Percentiles rank a stretch among this genome's conserved stretches.
Evolutionary conservation across 352 stramenopile genomes (phyloP).

Genomic region (Phytophthora nicotianae): DNA sequence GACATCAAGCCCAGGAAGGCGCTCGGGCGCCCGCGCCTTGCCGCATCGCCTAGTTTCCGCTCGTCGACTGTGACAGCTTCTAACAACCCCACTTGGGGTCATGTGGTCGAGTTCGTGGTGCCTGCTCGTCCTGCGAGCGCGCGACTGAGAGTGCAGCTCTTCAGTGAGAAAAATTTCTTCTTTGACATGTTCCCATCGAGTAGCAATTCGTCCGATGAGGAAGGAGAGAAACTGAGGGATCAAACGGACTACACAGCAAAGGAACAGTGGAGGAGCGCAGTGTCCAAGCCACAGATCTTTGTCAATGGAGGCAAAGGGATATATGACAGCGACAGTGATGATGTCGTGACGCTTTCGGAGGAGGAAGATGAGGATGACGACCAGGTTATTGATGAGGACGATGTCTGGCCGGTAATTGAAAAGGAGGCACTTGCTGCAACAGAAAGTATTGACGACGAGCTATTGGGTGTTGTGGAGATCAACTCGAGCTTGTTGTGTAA

Average conservation of each 20-base stretch:
- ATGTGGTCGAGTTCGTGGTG: conserved; percentile 48
- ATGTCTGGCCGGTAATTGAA: conserved; percentile 20
- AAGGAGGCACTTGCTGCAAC: conserved; percentile 5
- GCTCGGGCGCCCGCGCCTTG: conserved; percentile 1
- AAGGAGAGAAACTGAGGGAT: conserved; percentile 4
- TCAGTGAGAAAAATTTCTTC: conserved; percentile 81
- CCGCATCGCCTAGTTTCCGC: conserved; percentile 25
- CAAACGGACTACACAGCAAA: conserved; percentile 2
- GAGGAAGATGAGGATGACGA: conserved; percentile 47
- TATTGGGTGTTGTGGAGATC: conserved; percentile 62
- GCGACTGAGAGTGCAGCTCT: conserved; percentile 53
- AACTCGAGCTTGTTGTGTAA: conserved; percentile 44
- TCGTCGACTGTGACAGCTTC: conserved; percentile 45
- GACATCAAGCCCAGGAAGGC: conserved; percentile 26
- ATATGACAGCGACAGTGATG: conserved; percentile 55
- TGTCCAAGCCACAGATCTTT: conserved; percentile 16
- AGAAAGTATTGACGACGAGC: conserved; percentile 42
- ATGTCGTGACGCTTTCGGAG: conserved; percentile 51
- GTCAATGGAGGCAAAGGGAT: conserved; percentile 24
- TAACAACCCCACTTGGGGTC: conserved; percentile 46
- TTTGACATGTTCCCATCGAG: conserved; percentile 83
- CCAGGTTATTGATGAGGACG: conserved; percentile 26
- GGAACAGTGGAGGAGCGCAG: conserved; percentile 12
- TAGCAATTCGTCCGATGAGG: conserved; percentile 17
- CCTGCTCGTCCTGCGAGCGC: conserved; percentile 24